These are phyloP conservation scores for Trichoderma semiorbis DNA, from an alignment of 2,329 filamentous ascomycete species.

Conservation along the genomic window DNA sequence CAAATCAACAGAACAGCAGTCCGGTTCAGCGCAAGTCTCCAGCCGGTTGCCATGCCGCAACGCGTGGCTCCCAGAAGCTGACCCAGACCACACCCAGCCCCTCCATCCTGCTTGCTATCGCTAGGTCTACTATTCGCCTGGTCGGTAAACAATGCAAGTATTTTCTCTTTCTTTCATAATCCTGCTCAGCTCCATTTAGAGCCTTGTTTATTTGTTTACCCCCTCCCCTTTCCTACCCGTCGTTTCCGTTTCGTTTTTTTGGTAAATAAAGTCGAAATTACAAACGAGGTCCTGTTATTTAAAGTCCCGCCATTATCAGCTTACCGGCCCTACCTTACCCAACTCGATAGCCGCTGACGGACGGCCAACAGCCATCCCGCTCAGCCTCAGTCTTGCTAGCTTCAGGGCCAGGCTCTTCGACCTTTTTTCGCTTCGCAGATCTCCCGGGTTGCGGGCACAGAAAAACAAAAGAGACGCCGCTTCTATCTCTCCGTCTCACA, in stretches of 20 bases:
- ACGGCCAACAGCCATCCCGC: background rate
- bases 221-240: background rate
- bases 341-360: background rate
- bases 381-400: slow-evolving; percentile 18
- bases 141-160: background rate
- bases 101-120: background rate
- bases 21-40: background rate
- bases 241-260: background rate
- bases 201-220: background rate
- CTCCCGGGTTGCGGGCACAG: background rate
- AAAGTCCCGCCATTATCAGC: background rate
- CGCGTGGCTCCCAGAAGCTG: background rate
- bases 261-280: background rate
- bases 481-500: background rate
- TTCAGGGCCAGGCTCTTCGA: slow-evolving; percentile 17
- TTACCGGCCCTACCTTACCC: background rate
- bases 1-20: background rate
- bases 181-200: background rate
- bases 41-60: background rate
- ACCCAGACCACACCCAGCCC: background rate
- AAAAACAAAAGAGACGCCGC: background rate
- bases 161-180: background rate
- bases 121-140: background rate
- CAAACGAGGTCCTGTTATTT: background rate
- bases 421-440: background rate